Conservation (phyloP, 2,329 filamentous ascomycete species). For the Trichoderma lentiforme region DNA sequence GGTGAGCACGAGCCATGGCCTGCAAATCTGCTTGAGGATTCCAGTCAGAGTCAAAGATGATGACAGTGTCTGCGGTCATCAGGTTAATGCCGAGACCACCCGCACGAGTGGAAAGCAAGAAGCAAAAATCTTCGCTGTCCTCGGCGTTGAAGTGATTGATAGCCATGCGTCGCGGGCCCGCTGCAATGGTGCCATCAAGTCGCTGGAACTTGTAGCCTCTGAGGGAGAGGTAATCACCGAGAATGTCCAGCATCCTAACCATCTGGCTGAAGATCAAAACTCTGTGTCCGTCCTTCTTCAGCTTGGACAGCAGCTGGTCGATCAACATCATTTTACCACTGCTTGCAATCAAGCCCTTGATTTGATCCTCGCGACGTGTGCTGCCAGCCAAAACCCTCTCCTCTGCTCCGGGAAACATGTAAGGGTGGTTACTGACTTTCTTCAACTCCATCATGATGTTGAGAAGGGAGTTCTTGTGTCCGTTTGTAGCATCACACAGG, state of each 20-base stretch:
- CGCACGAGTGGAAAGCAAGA: constrained; percentile 89
- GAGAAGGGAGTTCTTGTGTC: constrained; percentile 89
- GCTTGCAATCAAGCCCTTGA: constrained; percentile 90
- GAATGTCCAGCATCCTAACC: constrained; percentile 97
- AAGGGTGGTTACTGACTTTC: constrained; percentile 97
- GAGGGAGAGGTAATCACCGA: constrained; percentile 88
- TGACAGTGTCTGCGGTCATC: constrained; percentile 97
- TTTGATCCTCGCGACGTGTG: constrained; percentile 78
- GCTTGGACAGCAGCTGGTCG: constrained; percentile 88
- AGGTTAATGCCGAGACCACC: constrained; percentile 98
- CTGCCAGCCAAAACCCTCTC: constrained; percentile 81
- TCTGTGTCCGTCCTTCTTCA: constrained; percentile 89
- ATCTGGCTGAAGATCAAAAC: constrained; percentile 99
- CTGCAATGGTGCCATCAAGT: constrained; percentile 90
- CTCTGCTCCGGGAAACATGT: constrained; percentile 95
- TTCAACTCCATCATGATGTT: constrained; percentile 99
- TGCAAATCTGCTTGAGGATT: constrained; percentile 97
- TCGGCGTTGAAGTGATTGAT: constrained; percentile 99
- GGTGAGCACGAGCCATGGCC: constrained; percentile 96
- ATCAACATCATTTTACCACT: constrained; percentile 99
- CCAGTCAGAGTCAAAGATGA: constrained; percentile 98
- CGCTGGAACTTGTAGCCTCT: constrained; percentile 95
- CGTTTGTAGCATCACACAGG: constrained; percentile 82
- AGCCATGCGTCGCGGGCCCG: constrained; percentile 81
- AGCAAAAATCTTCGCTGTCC: constrained; percentile 92